Percentiles rank a stretch among this genome's conserved stretches.
Evolutionary conservation across 352 stramenopile species (phyloP).

Genomic region (Pythium volutum): DNA sequence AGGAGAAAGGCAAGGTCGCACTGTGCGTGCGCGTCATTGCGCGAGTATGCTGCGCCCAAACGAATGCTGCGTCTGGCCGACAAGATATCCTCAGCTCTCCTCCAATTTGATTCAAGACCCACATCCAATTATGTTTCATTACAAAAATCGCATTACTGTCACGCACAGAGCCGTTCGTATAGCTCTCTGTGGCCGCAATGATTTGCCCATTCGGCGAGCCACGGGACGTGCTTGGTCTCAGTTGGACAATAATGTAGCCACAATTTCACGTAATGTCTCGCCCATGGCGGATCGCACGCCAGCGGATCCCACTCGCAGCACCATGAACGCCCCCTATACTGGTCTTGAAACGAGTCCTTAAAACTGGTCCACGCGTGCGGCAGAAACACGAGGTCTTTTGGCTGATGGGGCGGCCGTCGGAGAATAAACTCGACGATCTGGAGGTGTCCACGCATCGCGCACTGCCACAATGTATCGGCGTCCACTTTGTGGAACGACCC

Average conservation of each 20-base stretch:
- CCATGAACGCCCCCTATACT: neutral
- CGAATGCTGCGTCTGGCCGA: too few species aligned
- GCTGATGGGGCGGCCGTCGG: slow-evolving; percentile 1
- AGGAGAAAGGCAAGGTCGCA: too few species aligned
- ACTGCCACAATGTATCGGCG: slow-evolving; percentile 10
- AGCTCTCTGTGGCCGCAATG: neutral
- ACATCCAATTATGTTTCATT: too few species aligned
- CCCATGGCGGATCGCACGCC: slow-evolving; percentile 10
- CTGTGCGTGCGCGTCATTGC: too few species aligned
- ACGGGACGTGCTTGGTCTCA: slow-evolving; percentile 1
- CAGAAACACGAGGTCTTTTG: slow-evolving; percentile 10
- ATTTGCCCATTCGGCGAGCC: slow-evolving; percentile 7
- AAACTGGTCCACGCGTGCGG: slow-evolving; percentile 14
- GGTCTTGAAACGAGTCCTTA: neutral
- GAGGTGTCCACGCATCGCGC: slow-evolving; percentile 8
- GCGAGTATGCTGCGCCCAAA: too few species aligned
- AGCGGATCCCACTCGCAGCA: slow-evolving; percentile 3
- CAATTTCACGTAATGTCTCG: slow-evolving; percentile 7
- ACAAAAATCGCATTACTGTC: neutral
- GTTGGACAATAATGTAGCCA: slow-evolving; percentile 6
- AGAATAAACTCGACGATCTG: slow-evolving; percentile 19
- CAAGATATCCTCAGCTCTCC: too few species aligned
- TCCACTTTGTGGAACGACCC: slow-evolving; percentile 19
- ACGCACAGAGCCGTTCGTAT: neutral
- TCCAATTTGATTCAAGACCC: too few species aligned